These are phyloP conservation scores for Leishmania lainsoni DNA, from an alignment of 208 protist genomes.

Conservation along the genomic window DNA sequence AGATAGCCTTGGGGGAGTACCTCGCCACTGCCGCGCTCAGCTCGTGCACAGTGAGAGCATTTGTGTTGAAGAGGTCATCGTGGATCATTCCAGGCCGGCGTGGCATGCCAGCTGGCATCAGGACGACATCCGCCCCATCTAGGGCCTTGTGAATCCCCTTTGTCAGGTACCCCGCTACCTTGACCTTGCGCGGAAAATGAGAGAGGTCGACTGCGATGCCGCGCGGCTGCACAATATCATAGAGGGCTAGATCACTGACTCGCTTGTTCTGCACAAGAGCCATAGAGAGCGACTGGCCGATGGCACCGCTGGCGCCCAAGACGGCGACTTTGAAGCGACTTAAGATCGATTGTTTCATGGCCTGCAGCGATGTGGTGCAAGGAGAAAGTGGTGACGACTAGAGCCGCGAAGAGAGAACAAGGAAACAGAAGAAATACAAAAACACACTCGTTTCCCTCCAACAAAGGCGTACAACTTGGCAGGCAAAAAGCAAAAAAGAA, in stretches of 20 bases:
- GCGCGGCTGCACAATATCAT: slow-evolving; percentile 74
- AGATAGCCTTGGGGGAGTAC: slow-evolving; percentile 79
- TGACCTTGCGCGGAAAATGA: slow-evolving; percentile 81
- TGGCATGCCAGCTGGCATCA: slow-evolving; percentile 95
- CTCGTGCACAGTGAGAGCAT: slow-evolving; percentile 82
- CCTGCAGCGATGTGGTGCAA: not conserved
- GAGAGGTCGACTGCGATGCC: slow-evolving; percentile 90
- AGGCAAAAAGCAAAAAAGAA: not conserved
- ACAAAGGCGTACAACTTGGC: not conserved
- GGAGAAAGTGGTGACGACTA: not conserved
- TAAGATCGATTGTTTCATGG: not conserved
- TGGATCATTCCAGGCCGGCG: slow-evolving; percentile 96
- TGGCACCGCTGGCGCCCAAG: slow-evolving; percentile 94
- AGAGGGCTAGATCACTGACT: slow-evolving; percentile 83
- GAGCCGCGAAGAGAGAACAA: not conserved
- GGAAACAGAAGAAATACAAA: not conserved
- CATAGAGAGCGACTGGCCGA: slow-evolving; percentile 96
- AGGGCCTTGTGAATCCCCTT: slow-evolving; percentile 76
- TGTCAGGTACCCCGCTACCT: slow-evolving; percentile 68
- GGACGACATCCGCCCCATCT: slow-evolving; percentile 83
- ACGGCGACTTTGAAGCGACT: slow-evolving; percentile 71
- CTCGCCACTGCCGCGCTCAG: slow-evolving; percentile 77
- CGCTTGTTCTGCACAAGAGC: slow-evolving; percentile 86
- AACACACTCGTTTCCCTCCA: not conserved
- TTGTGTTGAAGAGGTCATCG: slow-evolving; percentile 96